Evolutionary conservation across 2,329 filamentous ascomycete species (phyloP).

Genomic region (Fusarium incarnatum): DNA sequence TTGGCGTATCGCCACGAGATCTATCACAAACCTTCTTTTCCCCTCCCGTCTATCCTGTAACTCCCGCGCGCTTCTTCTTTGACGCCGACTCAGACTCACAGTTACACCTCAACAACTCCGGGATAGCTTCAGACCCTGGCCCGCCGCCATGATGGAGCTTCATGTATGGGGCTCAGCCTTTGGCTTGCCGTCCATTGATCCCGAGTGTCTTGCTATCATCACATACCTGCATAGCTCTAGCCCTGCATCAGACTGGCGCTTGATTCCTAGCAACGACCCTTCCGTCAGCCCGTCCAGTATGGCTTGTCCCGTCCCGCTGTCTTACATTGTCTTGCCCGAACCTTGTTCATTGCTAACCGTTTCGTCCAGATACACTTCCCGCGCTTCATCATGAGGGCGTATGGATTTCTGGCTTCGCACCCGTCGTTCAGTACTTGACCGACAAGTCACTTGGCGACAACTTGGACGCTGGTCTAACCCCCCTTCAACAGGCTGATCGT

Average conservation of each 20-base stretch:
- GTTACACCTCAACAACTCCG: conserved; percentile 23
- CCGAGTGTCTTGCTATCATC: conserved; percentile 87
- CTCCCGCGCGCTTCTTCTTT: conserved; percentile 19
- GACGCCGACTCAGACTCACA: not conserved
- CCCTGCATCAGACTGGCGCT: conserved; percentile 70
- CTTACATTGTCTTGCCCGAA: conserved; percentile 14
- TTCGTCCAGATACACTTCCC: conserved; percentile 63
- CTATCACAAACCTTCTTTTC: conserved; percentile 12
- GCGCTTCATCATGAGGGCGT: conserved; percentile 63
- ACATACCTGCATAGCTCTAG: conserved; percentile 77
- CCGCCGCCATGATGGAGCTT: conserved; percentile 66
- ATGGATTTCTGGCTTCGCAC: conserved; percentile 70
- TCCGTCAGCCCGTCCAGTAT: conserved; percentile 77
- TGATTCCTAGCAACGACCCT: conserved; percentile 80
- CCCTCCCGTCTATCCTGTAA: conserved; percentile 3
- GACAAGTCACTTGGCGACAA: conserved; percentile 50
- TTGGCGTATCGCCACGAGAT: conserved; percentile 26
- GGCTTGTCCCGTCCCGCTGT: conserved; percentile 48
- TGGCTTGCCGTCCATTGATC: conserved; percentile 87
- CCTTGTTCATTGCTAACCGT: conserved; percentile 40
- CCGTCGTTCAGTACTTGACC: conserved; percentile 69
- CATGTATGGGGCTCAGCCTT: conserved; percentile 94
- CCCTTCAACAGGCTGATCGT: conserved; percentile 59
- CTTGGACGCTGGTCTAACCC: conserved; percentile 56
- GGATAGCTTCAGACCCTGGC: conserved; percentile 21